Evolutionary conservation across 441 rosid genomes (phyloP).

Genomic region (Pelargonium australe): DNA sequence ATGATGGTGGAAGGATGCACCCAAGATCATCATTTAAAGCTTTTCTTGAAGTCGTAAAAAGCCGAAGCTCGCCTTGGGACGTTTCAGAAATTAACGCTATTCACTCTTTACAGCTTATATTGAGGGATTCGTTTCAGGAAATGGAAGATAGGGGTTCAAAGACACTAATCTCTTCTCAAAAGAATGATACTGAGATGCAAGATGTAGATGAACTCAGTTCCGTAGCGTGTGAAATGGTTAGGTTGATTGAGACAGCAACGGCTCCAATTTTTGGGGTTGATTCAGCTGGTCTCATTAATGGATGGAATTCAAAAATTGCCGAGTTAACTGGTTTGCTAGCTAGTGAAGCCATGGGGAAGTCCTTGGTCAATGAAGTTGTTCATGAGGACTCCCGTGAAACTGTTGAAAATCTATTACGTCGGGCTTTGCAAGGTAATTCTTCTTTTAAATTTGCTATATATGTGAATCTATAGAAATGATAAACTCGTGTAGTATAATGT

Average conservation of each 20-base stretch:
- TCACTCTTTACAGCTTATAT: slow-evolving; percentile 77
- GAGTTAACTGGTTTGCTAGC: slow-evolving; percentile 64
- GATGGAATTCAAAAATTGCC: slow-evolving; percentile 74
- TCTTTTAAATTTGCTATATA: not conserved
- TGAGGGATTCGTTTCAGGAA: slow-evolving; percentile 57
- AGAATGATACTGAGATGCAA: slow-evolving; percentile 41
- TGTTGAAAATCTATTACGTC: slow-evolving; percentile 36
- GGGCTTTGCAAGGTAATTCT: slow-evolving; percentile 57
- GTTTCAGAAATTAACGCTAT: slow-evolving; percentile 84
- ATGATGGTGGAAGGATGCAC: slow-evolving; percentile 69
- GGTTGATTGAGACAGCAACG: slow-evolving; percentile 70
- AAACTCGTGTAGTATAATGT: no score
- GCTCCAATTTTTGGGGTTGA: slow-evolving; percentile 78
- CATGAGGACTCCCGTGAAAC: slow-evolving; percentile 38
- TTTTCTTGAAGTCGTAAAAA: slow-evolving; percentile 66
- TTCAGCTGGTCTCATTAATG: slow-evolving; percentile 54
- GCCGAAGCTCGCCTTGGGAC: slow-evolving; percentile 66
- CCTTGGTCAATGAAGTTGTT: slow-evolving; percentile 40
- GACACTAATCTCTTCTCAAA: slow-evolving; percentile 35
- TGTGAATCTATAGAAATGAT: not conserved
- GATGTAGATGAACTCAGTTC: slow-evolving; percentile 47
- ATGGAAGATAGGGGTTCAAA: slow-evolving; percentile 39
- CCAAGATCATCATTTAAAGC: slow-evolving; percentile 89
- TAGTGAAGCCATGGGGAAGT: slow-evolving; percentile 65
- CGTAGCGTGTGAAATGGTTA: slow-evolving; percentile 72